Base-by-base conservation (phyloP, 2,329 filamentous ascomycete genomes). In the Colletotrichum somersetense region DNA sequence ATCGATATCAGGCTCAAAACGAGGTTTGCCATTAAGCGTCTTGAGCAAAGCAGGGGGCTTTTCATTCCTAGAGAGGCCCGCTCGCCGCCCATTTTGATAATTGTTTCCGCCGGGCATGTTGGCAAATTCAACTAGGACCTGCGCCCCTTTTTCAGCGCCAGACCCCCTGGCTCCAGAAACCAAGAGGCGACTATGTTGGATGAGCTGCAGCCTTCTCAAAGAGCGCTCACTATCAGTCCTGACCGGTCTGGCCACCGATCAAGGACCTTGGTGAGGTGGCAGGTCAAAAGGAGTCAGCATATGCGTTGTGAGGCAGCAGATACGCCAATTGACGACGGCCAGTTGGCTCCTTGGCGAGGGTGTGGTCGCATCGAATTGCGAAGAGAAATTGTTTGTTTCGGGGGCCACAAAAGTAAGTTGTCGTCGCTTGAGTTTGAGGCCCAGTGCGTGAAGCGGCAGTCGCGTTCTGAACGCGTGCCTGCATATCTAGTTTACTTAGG, bases 381-480 rank as follows among this genome's bases (percentile, higher is more conserved):
- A 68, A 46, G 58, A 55, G 59, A 65, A 35, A 48, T 64, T 35
- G 58, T 50, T 33, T 52, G 40, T 44, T 44, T 38, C 16, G 35
- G 40, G 65, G 53, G 20, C 42, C 65, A 53, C n/a, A 59, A 62
- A 50, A 38, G 10, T 35, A 26, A 46, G 10, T 48, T 10, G 69
- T 58, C 56, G 38, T 59, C 61, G 44, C 42, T 69, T 65, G 66
- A 64, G 55, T 61, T 48, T 11, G 44, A 65, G 26, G 26, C 26
- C 26, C 26, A 26, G 70, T 69, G 33, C 30, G 50, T 20, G 23
- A 67, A 67, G 57, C 23, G 52, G 42, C 52, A 67, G 58, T 67
- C 68, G 68, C 68, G 68, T 67, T 53, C 57, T 40, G n/a, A 52
- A 71, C 68, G 68, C 68, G 68, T 71, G 56, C 38, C 23, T 55